A percentile compares a stretch with the other conserved stretches of the same genome.
Evolutionary conservation across 129 eudicot genomes (phyloP).

Genomic region (Flaveria bidentis): DNA sequence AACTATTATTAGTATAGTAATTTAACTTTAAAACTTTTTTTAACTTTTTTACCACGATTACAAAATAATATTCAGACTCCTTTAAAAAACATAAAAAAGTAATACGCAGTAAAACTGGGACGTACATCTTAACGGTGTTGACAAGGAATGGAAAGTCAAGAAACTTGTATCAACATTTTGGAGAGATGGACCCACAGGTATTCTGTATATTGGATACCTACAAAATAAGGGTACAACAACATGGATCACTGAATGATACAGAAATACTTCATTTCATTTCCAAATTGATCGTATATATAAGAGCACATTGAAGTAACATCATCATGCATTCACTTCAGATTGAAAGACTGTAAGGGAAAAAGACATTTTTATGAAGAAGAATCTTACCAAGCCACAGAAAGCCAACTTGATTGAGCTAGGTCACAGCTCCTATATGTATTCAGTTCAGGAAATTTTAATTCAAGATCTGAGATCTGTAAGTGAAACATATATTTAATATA

Average conservation of each 20-base stretch:
- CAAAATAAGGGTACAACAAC: slow-evolving; percentile 22
- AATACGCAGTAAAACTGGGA: slow-evolving; percentile 17
- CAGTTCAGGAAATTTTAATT: slow-evolving; percentile 62
- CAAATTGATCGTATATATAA: neutral
- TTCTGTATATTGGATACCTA: slow-evolving; percentile 96
- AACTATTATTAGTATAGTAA: neutral
- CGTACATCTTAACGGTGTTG: slow-evolving; percentile 68
- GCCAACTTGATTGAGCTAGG: slow-evolving; percentile 78
- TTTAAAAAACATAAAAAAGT: slow-evolving; percentile 3
- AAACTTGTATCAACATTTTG: slow-evolving; percentile 85
- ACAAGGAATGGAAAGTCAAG: slow-evolving; percentile 81
- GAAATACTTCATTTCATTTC: neutral
- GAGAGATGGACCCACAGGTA: slow-evolving; percentile 88
- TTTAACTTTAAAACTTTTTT: neutral
- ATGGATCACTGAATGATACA: neutral
- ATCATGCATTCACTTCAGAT: no score
- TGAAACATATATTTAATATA: neutral
- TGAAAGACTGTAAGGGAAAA: no score
- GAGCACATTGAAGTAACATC: neutral
- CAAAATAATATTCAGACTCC: neutral
- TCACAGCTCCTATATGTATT: slow-evolving; percentile 79
- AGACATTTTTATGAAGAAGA: neutral
- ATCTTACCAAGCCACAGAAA: slow-evolving; percentile 94
- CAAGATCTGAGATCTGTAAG: slow-evolving; percentile 66
- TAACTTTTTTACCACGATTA: neutral